These are phyloP conservation scores for Pichia sp. DNA, from an alignment of 1,139 yeast species.

Conservation along the genomic window DNA sequence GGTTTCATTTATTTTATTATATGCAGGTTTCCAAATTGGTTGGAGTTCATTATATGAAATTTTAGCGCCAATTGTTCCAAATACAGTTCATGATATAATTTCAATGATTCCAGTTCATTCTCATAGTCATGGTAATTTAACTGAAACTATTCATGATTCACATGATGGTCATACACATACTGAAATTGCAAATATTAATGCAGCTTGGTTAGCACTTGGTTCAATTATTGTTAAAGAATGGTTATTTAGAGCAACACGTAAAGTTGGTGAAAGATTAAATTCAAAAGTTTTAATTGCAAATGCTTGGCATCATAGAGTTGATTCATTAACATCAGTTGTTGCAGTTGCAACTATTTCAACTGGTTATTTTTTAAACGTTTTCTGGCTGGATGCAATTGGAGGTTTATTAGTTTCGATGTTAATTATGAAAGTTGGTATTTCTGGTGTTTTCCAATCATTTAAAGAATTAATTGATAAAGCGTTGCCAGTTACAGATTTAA, in stretches of 20 bases:
- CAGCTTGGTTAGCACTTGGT: conserved; percentile 93
- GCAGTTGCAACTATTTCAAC: conserved; percentile 85
- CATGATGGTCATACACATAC: conserved; percentile 14
- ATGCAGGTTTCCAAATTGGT: conserved; percentile 90
- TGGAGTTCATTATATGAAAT: conserved; percentile 74
- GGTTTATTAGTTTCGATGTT: conserved; percentile 78
- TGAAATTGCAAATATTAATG: conserved; percentile 53
- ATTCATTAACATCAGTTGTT: conserved; percentile 83
- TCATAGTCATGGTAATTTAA: conserved; percentile 36
- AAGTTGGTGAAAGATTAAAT: conserved; percentile 67
- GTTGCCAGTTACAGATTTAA: conserved; percentile 34
- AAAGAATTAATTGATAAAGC: conserved; percentile 69
- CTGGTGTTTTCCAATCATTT: conserved; percentile 63
- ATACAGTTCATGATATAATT: conserved; percentile 42
- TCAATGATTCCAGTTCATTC: conserved; percentile 44
- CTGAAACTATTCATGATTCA: conserved; percentile 3
- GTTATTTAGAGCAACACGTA: conserved; percentile 74
- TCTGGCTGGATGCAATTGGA: conserved; percentile 87
- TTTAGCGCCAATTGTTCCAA: conserved; percentile 61
- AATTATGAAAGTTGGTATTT: conserved; percentile 78
- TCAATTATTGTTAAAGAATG: conserved; percentile 83
- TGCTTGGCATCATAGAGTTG: conserved; percentile 99
- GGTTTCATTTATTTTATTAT: conserved; percentile 72
- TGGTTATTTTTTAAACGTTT: conserved; percentile 68
- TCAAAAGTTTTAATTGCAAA: conserved; percentile 90